These are phyloP conservation scores for Lupinus albus DNA, from an alignment of 306 rosid species.

Conservation along the genomic window DNA sequence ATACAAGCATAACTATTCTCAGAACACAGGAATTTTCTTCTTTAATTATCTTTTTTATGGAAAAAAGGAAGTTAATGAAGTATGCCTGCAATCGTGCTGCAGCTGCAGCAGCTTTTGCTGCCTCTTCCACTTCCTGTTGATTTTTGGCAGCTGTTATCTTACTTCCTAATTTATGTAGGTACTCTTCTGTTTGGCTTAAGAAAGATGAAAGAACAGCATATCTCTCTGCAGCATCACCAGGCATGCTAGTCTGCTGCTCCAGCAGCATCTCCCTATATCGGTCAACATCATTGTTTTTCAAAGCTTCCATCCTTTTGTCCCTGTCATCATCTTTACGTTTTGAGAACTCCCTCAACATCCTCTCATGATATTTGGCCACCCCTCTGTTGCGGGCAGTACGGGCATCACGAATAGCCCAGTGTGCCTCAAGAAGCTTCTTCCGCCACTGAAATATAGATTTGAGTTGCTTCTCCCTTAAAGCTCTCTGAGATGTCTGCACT, in stretches of 20 bases:
- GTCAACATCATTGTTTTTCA: constrained; percentile 97
- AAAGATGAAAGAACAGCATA: constrained; percentile 90
- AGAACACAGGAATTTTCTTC: constrained; percentile 8
- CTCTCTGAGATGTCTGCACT: constrained; percentile 93
- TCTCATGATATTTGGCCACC: constrained; percentile 96
- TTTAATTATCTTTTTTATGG: background rate
- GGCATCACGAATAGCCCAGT: constrained; percentile 98
- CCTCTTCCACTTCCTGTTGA: constrained; percentile 96
- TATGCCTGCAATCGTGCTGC: constrained; percentile 95
- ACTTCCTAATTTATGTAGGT: constrained; percentile 90
- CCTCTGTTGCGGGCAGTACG: constrained; percentile 98
- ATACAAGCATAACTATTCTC: constrained; percentile 7
- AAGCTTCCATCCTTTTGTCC: constrained; percentile 90
- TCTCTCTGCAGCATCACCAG: constrained; percentile 98
- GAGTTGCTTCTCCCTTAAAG: constrained; percentile 90
- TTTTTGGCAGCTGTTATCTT: constrained; percentile 90
- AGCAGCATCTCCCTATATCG: constrained; percentile 96
- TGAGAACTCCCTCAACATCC: constrained; percentile 89
- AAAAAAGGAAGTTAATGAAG: constrained; percentile 11
- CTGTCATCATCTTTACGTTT: constrained; percentile 93
- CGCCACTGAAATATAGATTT: constrained; percentile 97
- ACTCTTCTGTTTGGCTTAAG: constrained; percentile 92
- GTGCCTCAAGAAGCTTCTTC: constrained; percentile 94
- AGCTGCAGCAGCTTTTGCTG: constrained; percentile 81
- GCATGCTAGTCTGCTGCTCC: constrained; percentile 91